Evolutionary conservation across 345 rosid species (phyloP), one percentile per base, ranked within the genome.

Genomic region (Psidium friedrichsthalianum): DNA sequence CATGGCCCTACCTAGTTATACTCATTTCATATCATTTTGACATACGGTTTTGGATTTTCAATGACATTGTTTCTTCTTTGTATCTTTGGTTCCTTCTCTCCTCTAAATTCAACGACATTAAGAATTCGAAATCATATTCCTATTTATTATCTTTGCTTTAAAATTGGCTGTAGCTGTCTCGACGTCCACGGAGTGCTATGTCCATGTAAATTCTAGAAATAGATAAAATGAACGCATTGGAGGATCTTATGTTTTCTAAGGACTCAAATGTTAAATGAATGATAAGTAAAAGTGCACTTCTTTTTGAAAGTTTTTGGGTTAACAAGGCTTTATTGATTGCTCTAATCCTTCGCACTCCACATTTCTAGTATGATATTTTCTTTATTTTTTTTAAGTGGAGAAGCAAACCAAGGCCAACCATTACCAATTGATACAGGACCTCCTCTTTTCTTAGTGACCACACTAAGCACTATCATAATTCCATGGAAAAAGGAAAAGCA

Each of bases 71-170:
- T 80, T 80, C 82, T 80, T 22, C 59, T 56, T 56, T 56, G n/a
- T 53, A 42, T 87, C 42, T 87, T 85, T 90, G 92, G 98, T 56
- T 22, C 13, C 6, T 11, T 25, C 16, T 15, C 6, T 9, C 16
- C 53, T 3, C 83, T 36, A 82, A 10, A 51, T n/a, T 25, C 1
- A 0, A 57, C 61, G 5, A 9, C 59, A 24, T 24, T 22, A 56
- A 24, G 59, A 56, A 57, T 25, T 0, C 14, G 27, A 57, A 1
- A 27, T 25, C 61, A 4, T 10, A 14, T 2, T 24, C 61, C 61
- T 0, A 3, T 25, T 25, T 57, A 57, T 29, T 25, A 57, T 57
- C 3, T 57, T 57, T 13, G 64, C n/a, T 25, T 57, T 29, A 25
- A 1, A 15, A 57, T 57, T 25, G 29, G 64, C 64, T 57, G 11